Evolutionary conservation across 805 yeast genomes (phyloP).

Genomic region (Maudiozyma turicensis): DNA sequence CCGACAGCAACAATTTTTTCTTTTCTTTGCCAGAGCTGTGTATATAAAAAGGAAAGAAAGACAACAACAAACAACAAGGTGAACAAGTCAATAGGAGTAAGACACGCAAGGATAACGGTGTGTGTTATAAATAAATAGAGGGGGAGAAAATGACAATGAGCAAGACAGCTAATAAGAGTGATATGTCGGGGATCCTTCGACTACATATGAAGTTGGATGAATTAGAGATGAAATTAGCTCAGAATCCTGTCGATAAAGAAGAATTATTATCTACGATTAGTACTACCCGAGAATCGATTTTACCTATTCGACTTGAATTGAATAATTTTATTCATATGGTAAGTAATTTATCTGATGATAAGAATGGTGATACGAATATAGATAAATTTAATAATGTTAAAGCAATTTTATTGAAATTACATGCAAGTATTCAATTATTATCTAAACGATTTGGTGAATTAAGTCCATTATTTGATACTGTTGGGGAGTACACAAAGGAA

Average conservation of each 20-base stretch:
- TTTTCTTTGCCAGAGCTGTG: no score
- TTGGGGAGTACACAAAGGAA: constrained; percentile 16
- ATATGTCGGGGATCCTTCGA: constrained; percentile 7
- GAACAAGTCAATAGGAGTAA: no score
- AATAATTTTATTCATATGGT: constrained; percentile 21
- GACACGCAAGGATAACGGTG: no score
- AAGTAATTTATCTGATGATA: constrained; percentile 12
- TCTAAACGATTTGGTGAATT: constrained; percentile 16
- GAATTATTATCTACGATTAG: constrained; percentile 5
- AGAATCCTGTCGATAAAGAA: constrained; percentile 7
- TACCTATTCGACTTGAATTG: constrained; percentile 15
- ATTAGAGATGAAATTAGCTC: constrained; percentile 12
- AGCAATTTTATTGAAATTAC: constrained; percentile 13
- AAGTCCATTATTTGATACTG: constrained; percentile 20
- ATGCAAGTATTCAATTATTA: constrained; percentile 15
- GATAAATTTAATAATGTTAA: constrained; percentile 17
- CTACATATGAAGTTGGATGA: constrained; percentile 11
- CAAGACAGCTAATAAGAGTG: background rate
- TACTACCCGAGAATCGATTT: constrained; percentile 5
- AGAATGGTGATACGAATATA: constrained; percentile 5
- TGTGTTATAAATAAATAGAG: no score
- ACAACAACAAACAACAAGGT: no score
- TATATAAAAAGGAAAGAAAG: no score
- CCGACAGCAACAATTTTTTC: no score
- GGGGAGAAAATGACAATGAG: background rate